Evolutionary conservation across 1,284 basidiomycete species (phyloP).

Genomic region (Moniliophthora roreri): DNA sequence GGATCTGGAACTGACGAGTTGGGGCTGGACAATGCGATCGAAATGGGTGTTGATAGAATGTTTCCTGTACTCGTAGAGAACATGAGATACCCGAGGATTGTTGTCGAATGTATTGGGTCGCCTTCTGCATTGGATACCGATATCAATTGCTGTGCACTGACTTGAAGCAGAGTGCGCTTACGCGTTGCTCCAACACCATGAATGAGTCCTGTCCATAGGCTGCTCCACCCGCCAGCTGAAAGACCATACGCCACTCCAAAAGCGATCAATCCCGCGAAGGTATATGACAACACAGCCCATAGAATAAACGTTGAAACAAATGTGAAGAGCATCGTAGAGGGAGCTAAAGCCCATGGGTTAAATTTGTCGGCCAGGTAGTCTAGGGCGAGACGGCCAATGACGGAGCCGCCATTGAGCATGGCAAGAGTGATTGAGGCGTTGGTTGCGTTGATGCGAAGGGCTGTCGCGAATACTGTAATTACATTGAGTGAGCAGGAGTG

Average conservation of each 20-base stretch:
- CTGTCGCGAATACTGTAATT: conserved; percentile 29
- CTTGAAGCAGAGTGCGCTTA: conserved; percentile 4
- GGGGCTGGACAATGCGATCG: conserved; percentile 25
- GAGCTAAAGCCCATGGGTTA: conserved; percentile 34
- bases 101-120: conserved; percentile 32
- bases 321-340: conserved; percentile 25
- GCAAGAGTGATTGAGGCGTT: conserved; percentile 28
- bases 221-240: conserved; percentile 36
- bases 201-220: conserved; percentile 34
- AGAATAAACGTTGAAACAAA: conserved; percentile 35
- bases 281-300: conserved; percentile 37
- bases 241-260: conserved; percentile 35
- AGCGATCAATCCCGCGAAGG: conserved; percentile 31
- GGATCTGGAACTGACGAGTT: background rate
- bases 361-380: conserved; percentile 36
- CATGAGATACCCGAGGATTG: conserved; percentile 35
- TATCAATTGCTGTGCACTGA: no score
- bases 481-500: conserved; percentile 23
- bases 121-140: no score
- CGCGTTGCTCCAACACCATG: conserved; percentile 28
- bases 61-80: conserved; percentile 40
- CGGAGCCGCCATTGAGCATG: conserved; percentile 28
- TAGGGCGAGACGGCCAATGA: conserved; percentile 30
- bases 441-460: conserved; percentile 23
- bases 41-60: conserved; percentile 41